A percentile compares a stretch with the other conserved stretches of the same genome.
Conservation (phyloP, 257 asterid genomes). For the Vinca minor region DNA sequence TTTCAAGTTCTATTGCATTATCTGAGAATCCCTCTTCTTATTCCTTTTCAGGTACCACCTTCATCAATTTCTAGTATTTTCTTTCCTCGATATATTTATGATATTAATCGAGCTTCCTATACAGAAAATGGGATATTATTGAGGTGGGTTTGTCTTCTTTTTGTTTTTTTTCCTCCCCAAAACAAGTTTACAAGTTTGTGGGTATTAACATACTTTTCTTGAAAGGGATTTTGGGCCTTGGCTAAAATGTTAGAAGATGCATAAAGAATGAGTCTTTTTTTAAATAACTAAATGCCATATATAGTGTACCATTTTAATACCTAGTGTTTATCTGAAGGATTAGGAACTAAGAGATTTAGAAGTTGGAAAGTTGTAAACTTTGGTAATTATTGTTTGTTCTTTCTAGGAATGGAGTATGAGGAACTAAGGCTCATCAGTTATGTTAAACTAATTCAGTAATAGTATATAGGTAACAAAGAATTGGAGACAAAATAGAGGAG, state of each 20-base stretch:
- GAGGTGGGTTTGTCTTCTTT: too few species aligned
- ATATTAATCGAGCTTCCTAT: too few species aligned
- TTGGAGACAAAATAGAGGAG: too few species aligned
- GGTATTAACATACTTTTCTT: background rate
- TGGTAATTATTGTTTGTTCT: background rate
- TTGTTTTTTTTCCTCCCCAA: background rate
- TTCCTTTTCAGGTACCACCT: slow-evolving; percentile 31
- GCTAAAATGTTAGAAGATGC: background rate
- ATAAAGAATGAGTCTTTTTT: background rate
- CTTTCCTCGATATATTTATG: background rate
- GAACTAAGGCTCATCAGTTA: background rate
- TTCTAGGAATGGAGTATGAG: background rate
- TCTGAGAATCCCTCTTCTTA: slow-evolving; percentile 23
- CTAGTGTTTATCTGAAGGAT: too few species aligned
- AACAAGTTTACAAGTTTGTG: background rate
- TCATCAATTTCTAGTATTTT: background rate
- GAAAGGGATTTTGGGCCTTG: background rate
- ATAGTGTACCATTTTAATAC: background rate
- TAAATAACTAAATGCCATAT: background rate
- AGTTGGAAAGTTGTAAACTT: background rate
- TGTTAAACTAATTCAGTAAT: too few species aligned
- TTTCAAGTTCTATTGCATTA: slow-evolving; percentile 35
- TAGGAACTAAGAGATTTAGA: too few species aligned
- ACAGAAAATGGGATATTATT: too few species aligned
- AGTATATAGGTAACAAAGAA: too few species aligned